These are phyloP conservation scores for Kalmusia sp. DNA, from an alignment of 2,329 filamentous ascomycete species.

Conservation along the genomic window DNA sequence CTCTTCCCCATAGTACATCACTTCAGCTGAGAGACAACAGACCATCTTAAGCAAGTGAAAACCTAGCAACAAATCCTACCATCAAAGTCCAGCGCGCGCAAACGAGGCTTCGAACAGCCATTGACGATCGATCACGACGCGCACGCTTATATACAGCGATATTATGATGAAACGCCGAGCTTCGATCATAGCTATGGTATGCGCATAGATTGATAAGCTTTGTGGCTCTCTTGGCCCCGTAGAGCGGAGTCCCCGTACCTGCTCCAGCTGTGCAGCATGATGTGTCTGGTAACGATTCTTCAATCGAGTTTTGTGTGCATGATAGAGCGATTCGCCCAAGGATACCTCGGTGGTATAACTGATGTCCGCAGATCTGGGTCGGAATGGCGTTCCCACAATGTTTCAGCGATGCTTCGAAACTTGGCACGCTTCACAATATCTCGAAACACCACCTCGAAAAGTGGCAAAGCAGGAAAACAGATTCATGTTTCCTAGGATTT, in stretches of 20 bases:
- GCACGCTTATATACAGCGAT: background rate
- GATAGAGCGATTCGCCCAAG: background rate
- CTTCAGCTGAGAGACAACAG: no score
- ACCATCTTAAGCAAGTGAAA: no score
- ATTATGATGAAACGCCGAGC: no score
- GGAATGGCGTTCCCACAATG: constrained; percentile 23
- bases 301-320: background rate
- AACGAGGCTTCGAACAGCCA: background rate
- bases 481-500: constrained; percentile 20
- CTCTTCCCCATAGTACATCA: no score
- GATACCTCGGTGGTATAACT: background rate
- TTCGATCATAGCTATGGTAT: no score
- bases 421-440: constrained; percentile 27
- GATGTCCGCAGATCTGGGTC: background rate
- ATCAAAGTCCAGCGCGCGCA: background rate
- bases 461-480: constrained; percentile 14
- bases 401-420: constrained; percentile 37
- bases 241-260: constrained; percentile 2
- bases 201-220: constrained; percentile 16
- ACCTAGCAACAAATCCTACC: background rate
- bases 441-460: constrained; percentile 27
- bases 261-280: constrained; percentile 13
- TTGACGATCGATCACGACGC: background rate
- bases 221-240: constrained; percentile 10
- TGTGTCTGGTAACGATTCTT: constrained; percentile 8